phyloP scores from a whole-genome alignment of 140 eudicot genomes.

The Oenanthe javanica region DNA sequence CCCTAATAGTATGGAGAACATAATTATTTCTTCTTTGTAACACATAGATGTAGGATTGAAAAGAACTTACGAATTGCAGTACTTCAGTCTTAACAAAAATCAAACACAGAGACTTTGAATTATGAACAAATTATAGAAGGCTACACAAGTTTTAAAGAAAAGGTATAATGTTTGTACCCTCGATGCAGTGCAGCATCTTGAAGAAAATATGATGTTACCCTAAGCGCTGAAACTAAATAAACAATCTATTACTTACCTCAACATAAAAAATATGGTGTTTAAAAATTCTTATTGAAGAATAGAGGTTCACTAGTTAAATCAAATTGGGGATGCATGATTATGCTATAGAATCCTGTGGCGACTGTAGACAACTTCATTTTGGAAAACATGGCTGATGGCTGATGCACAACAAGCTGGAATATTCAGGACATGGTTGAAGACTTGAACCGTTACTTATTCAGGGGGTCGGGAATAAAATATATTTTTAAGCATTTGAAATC shows the following conservation, averaged over 20 bases:
- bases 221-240: neutral
- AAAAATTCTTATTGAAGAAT: neutral
- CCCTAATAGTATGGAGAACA: neutral
- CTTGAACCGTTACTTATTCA: neutral
- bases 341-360: neutral
- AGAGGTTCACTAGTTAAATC: neutral
- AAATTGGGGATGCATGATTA: neutral
- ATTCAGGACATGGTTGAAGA: neutral
- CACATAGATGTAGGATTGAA: neutral
- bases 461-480: neutral
- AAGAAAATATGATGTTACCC: neutral
- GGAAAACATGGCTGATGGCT: neutral
- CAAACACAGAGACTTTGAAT: neutral
- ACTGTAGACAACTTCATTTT: neutral
- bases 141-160: neutral
- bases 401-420: neutral
- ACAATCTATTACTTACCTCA: neutral
- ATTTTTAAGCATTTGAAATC: neutral
- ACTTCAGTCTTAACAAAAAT: neutral
- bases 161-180: no score
- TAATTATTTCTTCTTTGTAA: neutral
- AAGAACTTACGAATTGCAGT: neutral
- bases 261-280: neutral
- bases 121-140: neutral
- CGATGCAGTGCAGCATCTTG: no score